Evolutionary conservation across 345 rosid genomes (phyloP).

Genomic region (Hibiscus mutabilis): DNA sequence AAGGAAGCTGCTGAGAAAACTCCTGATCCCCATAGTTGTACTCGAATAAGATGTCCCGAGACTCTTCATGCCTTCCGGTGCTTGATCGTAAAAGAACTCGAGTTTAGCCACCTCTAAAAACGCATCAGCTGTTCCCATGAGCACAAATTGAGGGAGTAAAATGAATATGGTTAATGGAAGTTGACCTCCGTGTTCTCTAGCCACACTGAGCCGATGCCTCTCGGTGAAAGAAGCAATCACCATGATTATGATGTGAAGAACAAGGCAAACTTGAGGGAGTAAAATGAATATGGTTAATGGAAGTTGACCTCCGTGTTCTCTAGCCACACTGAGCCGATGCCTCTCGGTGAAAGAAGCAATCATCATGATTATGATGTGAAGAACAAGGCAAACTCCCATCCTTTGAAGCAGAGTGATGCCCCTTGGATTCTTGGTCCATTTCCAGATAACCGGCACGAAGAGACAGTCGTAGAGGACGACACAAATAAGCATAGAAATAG

Average conservation of each 20-base stretch:
- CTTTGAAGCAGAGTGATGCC: constrained; percentile 79
- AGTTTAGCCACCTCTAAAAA: constrained; percentile 73
- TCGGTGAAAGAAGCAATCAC: constrained; percentile 45
- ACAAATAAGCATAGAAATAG: constrained; percentile 54
- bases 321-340: constrained; percentile 47
- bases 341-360: constrained; percentile 50
- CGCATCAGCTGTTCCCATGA: constrained; percentile 77
- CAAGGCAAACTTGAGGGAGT: constrained; percentile 68
- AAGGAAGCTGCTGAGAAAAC: constrained; percentile 64
- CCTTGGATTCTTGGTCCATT: constrained; percentile 58
- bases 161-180: constrained; percentile 56
- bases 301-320: constrained; percentile 38
- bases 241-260: constrained; percentile 60
- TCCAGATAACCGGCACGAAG: constrained; percentile 38
- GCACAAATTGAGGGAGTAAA: constrained; percentile 68
- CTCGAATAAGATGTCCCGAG: constrained; percentile 68
- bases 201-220: constrained; percentile 44
- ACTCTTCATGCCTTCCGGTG: constrained; percentile 94
- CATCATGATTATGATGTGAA: constrained; percentile 58
- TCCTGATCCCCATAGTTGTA: constrained; percentile 51
- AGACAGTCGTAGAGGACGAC: constrained; percentile 58
- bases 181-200: constrained; percentile 43
- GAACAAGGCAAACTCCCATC: constrained; percentile 58
- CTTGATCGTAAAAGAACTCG: constrained; percentile 88
- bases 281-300: constrained; percentile 56